Percentiles rank a stretch among this genome's conserved stretches.
phyloP scores from a whole-genome alignment of 768 basidiomycete genomes.

The Tricholoma sp. region DNA sequence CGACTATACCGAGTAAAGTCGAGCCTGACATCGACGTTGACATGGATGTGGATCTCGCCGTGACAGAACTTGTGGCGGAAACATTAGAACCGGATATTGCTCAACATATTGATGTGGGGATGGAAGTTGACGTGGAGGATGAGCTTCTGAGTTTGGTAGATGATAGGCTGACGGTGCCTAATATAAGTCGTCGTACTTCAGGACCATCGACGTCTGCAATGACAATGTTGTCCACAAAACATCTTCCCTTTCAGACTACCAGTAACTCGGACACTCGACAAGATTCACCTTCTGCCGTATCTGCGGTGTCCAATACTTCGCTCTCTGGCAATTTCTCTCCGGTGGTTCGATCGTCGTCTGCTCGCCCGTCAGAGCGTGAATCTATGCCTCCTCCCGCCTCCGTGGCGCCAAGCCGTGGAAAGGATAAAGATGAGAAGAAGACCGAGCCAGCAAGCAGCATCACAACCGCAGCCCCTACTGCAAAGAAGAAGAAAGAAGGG shows the following conservation, averaged over 20 bases:
- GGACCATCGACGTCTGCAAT: constrained; percentile 4
- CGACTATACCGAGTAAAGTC: constrained; percentile 23
- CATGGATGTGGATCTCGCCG: constrained; percentile 41
- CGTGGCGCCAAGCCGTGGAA: constrained; percentile 18
- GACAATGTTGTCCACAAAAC: constrained; percentile 3
- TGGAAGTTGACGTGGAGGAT: constrained; percentile 51
- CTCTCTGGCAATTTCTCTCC: constrained; percentile 8
- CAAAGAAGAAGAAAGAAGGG: constrained; percentile 39
- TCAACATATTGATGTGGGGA: constrained; percentile 22
- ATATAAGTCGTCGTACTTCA: constrained; percentile 9
- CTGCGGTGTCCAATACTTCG: constrained; percentile 8
- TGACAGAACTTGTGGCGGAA: constrained; percentile 40
- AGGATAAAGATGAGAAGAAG: constrained; percentile 25
- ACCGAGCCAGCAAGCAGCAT: constrained; percentile 19
- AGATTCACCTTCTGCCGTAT: constrained; percentile 10
- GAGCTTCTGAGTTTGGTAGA: constrained; percentile 69
- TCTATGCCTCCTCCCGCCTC: constrained; percentile 56
- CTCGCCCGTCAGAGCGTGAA: constrained; percentile 35
- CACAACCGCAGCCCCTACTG: constrained; percentile 11
- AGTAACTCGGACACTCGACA: constrained; percentile 1
- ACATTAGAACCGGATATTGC: constrained; percentile 26
- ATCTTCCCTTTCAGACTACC: background rate
- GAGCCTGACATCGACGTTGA: constrained; percentile 25
- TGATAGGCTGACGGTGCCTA: constrained; percentile 31
- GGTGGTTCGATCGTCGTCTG: constrained; percentile 9